A percentile compares a stretch with the other conserved stretches of the same genome.
Evolutionary conservation across 129 eudicot genomes (phyloP).

Genomic region (Silybum marianum): DNA sequence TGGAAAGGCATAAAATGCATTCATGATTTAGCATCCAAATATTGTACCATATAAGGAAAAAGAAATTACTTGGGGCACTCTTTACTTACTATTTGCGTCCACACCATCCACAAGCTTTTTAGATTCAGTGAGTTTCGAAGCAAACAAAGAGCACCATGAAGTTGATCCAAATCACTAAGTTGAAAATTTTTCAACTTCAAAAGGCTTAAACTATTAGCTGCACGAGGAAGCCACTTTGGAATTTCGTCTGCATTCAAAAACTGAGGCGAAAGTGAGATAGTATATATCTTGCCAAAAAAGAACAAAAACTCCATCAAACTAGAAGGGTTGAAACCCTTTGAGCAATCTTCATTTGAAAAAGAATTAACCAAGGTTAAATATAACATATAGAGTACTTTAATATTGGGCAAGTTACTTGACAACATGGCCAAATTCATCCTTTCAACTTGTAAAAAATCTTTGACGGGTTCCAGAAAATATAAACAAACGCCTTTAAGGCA

Average conservation of each 20-base stretch:
- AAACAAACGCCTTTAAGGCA: too few species aligned
- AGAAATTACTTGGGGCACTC: not conserved
- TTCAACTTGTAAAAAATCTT: not conserved
- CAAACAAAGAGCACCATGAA: conserved; percentile 21
- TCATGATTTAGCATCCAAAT: not conserved
- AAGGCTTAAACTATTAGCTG: not conserved
- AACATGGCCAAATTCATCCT: not conserved
- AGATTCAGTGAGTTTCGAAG: conserved; percentile 23
- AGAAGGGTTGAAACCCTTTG: not conserved
- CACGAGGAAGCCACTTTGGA: conserved; percentile 7
- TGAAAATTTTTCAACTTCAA: not conserved
- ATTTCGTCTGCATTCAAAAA: not conserved
- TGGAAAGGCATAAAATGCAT: not conserved
- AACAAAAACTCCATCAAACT: not conserved
- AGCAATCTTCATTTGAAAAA: not conserved
- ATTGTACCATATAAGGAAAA: not conserved
- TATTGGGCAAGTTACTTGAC: not conserved
- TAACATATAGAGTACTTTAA: not conserved
- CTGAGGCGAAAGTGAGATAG: not conserved
- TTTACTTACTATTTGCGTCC: not conserved
- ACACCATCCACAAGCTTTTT: not conserved
- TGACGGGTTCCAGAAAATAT: not conserved
- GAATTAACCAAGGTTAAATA: not conserved
- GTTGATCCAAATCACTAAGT: conserved; percentile 19
- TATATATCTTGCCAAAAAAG: not conserved